phyloP scores from a whole-genome alignment of 768 basidiomycete species.

The Pilatotrama ljubarskyi region DNA sequence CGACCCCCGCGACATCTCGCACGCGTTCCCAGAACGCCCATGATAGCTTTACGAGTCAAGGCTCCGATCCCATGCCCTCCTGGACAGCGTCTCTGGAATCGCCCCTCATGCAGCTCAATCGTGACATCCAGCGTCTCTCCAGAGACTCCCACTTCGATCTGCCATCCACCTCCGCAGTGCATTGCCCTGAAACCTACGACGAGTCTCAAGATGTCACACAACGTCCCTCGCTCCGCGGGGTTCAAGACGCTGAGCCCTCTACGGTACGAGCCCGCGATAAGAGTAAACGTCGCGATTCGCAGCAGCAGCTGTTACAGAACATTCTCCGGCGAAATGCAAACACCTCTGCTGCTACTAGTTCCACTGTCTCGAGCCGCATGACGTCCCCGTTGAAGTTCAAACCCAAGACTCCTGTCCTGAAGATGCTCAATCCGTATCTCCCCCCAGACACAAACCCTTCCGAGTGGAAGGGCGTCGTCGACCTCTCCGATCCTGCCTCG shows the following conservation, averaged over 20 bases:
- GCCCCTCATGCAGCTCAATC: conserved; percentile 66
- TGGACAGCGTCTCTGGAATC: conserved; percentile 78
- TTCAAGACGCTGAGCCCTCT: neutral
- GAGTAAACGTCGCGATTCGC: conserved; percentile 45
- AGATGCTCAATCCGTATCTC: conserved; percentile 61
- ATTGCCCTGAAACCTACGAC: conserved; percentile 25
- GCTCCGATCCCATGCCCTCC: conserved; percentile 51
- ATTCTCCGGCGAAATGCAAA: conserved; percentile 55
- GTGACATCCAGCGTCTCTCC: conserved; percentile 59
- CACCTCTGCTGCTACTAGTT: conserved; percentile 29
- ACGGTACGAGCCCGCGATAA: conserved; percentile 16
- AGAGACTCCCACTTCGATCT: conserved; percentile 37
- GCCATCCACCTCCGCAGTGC: conserved; percentile 25
- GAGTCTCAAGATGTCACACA: conserved; percentile 29
- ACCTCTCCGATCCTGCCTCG: conserved; percentile 60
- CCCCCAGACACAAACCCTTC: conserved; percentile 48
- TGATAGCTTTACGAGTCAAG: conserved; percentile 40
- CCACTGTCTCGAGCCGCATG: conserved; percentile 22
- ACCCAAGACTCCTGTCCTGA: conserved; percentile 57
- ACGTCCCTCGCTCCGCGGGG: conserved; percentile 15
- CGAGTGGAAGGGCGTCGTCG: conserved; percentile 73
- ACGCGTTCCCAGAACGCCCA: conserved; percentile 30
- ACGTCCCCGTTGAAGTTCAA: conserved; percentile 58
- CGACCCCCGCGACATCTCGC: conserved; percentile 66
- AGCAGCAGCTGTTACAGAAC: conserved; percentile 46